These are phyloP conservation scores for Ophiostoma angusticollis DNA, from an alignment of 2,329 filamentous ascomycete genomes.

Conservation along the genomic window DNA sequence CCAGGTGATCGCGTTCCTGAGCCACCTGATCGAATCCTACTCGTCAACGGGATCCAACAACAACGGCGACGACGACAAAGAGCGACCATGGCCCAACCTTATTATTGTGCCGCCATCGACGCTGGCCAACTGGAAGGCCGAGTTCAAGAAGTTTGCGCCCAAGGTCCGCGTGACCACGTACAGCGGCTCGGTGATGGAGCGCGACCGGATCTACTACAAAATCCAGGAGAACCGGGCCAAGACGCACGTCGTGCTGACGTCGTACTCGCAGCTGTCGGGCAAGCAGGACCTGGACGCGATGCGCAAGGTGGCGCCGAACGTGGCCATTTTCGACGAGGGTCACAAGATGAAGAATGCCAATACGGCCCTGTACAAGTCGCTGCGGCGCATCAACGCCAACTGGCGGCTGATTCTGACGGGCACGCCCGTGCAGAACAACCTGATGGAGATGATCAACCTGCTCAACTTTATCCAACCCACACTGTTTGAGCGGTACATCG, in stretches of 20 bases:
- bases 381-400: slow-evolving; percentile 63
- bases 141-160: slow-evolving; percentile 81
- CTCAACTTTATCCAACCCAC: slow-evolving; percentile 87
- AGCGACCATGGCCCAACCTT: slow-evolving; percentile 55
- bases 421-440: slow-evolving; percentile 87
- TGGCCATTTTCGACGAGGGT: slow-evolving; percentile 79
- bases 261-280: slow-evolving; percentile 45
- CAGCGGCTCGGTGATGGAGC: slow-evolving; percentile 51
- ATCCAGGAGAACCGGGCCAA: slow-evolving; percentile 50
- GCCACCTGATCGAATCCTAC: slow-evolving; percentile 61
- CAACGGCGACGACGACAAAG: slow-evolving; percentile 16
- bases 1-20: slow-evolving; percentile 85
- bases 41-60: no score
- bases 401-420: slow-evolving; percentile 82
- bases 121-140: slow-evolving; percentile 87
- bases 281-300: slow-evolving; percentile 37
- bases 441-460: slow-evolving; percentile 81
- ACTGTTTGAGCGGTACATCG: slow-evolving; percentile 64
- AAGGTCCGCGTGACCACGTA: slow-evolving; percentile 60
- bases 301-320: slow-evolving; percentile 34
- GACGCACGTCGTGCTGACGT: slow-evolving; percentile 50
- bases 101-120: slow-evolving; percentile 89
- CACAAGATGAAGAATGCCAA: slow-evolving; percentile 84
- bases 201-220: slow-evolving; percentile 53
- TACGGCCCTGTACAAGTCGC: slow-evolving; percentile 66